Conservation (phyloP, 768 basidiomycete genomes). For the Pleurotus tuber-regium region DNA sequence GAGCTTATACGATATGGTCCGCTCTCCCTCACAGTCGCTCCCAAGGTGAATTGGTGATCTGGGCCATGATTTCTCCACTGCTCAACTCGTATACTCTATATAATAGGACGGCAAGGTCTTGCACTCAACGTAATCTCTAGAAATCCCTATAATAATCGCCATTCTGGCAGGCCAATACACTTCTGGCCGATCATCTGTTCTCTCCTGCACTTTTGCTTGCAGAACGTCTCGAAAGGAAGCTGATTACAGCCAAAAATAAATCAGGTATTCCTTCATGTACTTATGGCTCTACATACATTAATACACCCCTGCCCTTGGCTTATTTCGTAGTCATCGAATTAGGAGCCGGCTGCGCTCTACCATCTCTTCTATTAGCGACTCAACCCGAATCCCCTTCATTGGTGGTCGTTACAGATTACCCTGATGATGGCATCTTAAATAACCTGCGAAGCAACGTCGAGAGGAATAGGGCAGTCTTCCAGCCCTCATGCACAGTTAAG, state of each 20-base stretch:
- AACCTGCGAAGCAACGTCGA: slow-evolving; percentile 57
- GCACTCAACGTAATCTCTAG: slow-evolving; percentile 13
- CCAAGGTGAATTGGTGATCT: slow-evolving; percentile 48
- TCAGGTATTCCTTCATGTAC: slow-evolving; percentile 31
- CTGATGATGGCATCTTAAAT: slow-evolving; percentile 56
- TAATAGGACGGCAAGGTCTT: slow-evolving; percentile 59
- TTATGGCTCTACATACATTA: not conserved
- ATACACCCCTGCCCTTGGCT: no score
- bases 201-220: slow-evolving; percentile 67
- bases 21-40: slow-evolving; percentile 50
- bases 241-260: slow-evolving; percentile 39
- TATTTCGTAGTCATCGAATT: slow-evolving; percentile 60
- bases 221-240: slow-evolving; percentile 58
- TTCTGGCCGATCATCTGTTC: slow-evolving; percentile 73
- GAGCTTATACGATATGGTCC: slow-evolving; percentile 51
- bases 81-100: not conserved
- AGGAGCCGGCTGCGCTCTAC: slow-evolving; percentile 66
- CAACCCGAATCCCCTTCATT: slow-evolving; percentile 42
- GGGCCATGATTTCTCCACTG: not conserved
- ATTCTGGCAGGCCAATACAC: slow-evolving; percentile 55
- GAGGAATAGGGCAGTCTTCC: slow-evolving; percentile 39
- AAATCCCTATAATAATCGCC: no score
- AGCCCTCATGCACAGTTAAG: slow-evolving; percentile 37
- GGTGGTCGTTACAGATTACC: slow-evolving; percentile 68
- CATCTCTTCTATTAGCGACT: slow-evolving; percentile 58